Conservation (phyloP, 345 rosid genomes). For the Hypericum androsaemum region DNA sequence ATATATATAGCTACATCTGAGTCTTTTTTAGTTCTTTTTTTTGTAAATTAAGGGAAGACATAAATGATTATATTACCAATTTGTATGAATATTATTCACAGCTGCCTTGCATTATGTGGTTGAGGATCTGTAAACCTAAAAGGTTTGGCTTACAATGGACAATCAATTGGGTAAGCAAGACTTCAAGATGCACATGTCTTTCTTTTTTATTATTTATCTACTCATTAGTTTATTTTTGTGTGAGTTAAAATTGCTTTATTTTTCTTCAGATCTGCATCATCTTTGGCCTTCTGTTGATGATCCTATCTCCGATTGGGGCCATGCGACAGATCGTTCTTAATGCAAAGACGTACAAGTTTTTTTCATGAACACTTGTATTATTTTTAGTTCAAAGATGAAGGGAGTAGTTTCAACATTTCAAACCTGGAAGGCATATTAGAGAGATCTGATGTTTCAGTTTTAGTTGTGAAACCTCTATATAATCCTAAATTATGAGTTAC, state of each 20-base stretch:
- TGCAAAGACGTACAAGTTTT: constrained; percentile 41
- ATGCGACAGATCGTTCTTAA: constrained; percentile 45
- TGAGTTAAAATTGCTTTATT: not conserved
- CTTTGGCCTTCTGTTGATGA: constrained; percentile 36
- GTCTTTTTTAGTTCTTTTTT: too few relatives aligned
- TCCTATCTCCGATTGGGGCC: constrained; percentile 64
- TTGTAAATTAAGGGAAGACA: too few relatives aligned
- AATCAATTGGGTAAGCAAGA: constrained; percentile 52
- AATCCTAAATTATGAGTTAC: too few relatives aligned
- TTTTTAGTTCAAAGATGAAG: not conserved
- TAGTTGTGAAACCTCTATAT: too few relatives aligned
- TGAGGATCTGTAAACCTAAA: constrained; percentile 52
- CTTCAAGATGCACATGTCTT: not conserved
- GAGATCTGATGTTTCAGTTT: too few relatives aligned
- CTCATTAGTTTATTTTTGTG: not conserved
- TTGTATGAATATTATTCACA: constrained; percentile 10
- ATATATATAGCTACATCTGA: too few relatives aligned
- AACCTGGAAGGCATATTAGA: too few relatives aligned
- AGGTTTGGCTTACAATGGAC: constrained; percentile 52
- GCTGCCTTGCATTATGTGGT: constrained; percentile 84
- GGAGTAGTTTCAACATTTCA: not conserved
- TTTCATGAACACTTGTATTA: constrained; percentile 27
- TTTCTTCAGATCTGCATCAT: constrained; percentile 49
- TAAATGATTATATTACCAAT: too few relatives aligned
- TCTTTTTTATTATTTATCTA: not conserved